Percentiles rank a stretch among this genome's conserved stretches.
Conservation (phyloP, 2,329 filamentous ascomycete species). For the Seiridium unicorne region DNA sequence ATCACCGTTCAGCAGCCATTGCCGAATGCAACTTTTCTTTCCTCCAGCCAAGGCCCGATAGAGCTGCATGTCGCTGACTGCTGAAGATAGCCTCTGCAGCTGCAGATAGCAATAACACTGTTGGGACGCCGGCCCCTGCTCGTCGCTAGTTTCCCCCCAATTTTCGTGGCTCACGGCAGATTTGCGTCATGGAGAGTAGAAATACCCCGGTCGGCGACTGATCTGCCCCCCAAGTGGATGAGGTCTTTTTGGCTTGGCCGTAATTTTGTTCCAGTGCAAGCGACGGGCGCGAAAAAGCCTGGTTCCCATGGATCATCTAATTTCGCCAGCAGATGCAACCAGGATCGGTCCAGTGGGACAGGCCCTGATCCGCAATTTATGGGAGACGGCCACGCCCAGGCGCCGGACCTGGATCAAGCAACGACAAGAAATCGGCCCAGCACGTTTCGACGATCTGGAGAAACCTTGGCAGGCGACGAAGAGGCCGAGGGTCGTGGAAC, state of each 20-base stretch:
- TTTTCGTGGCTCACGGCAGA: too few species aligned
- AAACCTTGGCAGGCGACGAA: neutral
- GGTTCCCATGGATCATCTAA: neutral
- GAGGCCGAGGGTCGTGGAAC: neutral
- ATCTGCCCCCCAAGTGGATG: too few species aligned
- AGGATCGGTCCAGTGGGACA: neutral
- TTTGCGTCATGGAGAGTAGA: too few species aligned
- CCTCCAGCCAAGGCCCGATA: too few species aligned
- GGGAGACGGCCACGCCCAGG: neutral
- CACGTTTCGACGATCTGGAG: slow-evolving; percentile 3
- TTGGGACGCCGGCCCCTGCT: too few species aligned
- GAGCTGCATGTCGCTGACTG: too few species aligned
- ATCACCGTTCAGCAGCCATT: too few species aligned
- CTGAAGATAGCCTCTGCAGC: too few species aligned
- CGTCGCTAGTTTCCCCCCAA: too few species aligned
- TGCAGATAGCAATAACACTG: too few species aligned
- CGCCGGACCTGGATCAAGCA: neutral
- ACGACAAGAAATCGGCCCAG: neutral
- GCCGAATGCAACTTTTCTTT: too few species aligned
- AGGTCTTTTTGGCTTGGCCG: neutral
- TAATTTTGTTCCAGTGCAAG: neutral
- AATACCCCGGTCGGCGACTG: too few species aligned
- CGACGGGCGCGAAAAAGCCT: neutral
- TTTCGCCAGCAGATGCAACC: neutral
- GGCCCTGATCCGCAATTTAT: neutral